Percentiles rank a stretch among this genome's conserved stretches.
Evolutionary conservation across 495 filamentous ascomycete genomes (phyloP).

Genomic region (Talaromyces nanjingensis): DNA sequence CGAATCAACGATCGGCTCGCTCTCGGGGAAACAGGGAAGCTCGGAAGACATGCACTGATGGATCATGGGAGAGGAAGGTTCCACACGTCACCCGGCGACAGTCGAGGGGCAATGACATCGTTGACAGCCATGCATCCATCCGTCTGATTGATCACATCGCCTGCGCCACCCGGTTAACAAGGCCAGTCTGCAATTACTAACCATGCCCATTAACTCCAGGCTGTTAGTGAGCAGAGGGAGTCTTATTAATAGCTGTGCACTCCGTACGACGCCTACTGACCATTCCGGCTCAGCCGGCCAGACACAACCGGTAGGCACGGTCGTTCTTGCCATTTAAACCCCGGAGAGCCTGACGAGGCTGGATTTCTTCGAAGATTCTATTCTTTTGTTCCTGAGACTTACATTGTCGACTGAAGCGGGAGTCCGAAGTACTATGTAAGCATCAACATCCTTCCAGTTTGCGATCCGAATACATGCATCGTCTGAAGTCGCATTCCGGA

Average conservation of each 20-base stretch:
- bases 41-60: neutral
- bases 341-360: neutral
- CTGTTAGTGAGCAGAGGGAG: neutral
- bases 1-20: neutral
- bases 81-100: neutral
- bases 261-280: neutral
- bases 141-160: slow-evolving; percentile 3
- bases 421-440: neutral
- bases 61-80: neutral
- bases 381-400: neutral
- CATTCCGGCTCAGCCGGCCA: slow-evolving; percentile 5
- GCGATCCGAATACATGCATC: neutral
- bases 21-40: slow-evolving; percentile 1
- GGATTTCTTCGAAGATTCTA: neutral
- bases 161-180: slow-evolving; percentile 5
- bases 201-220: neutral
- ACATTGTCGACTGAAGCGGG: neutral
- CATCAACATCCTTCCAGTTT: neutral
- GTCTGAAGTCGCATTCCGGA: neutral
- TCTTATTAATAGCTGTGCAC: neutral
- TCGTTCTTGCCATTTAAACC: neutral
- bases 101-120: slow-evolving; percentile 8
- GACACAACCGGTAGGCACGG: neutral
- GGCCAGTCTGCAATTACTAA: neutral
- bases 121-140: slow-evolving; percentile 1